A percentile compares a stretch with the other conserved stretches of the same genome.
Evolutionary conservation across 306 rosid genomes (phyloP).

Genomic region (Alnus glutinosa): DNA sequence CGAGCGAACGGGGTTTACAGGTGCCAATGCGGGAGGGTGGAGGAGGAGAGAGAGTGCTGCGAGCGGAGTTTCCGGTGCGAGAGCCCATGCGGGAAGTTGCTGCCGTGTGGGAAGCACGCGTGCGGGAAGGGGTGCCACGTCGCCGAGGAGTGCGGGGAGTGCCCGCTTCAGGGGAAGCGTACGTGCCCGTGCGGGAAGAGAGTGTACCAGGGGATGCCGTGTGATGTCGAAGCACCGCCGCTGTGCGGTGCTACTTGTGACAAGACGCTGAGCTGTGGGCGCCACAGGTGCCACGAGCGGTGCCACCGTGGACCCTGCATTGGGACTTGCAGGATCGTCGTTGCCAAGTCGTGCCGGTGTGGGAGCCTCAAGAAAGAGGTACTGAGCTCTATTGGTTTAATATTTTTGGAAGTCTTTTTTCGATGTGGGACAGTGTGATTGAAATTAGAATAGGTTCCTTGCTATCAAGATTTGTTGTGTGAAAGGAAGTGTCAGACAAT

Average conservation of each 20-base stretch:
- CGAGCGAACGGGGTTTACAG: conserved; percentile 37
- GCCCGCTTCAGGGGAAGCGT: conserved; percentile 82
- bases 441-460: conserved; percentile 84
- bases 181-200: conserved; percentile 88
- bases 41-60: conserved; percentile 75
- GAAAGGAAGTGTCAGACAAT: conserved; percentile 84
- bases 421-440: conserved; percentile 36
- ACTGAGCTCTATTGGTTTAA: background rate
- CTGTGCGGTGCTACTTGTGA: conserved; percentile 84
- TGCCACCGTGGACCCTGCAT: conserved; percentile 85
- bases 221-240: conserved; percentile 62
- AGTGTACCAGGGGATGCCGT: conserved; percentile 70
- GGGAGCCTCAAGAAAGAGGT: conserved; percentile 94
- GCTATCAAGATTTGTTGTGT: conserved; percentile 87
- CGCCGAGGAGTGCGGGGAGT: conserved; percentile 66
- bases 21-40: conserved; percentile 72
- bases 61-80: conserved; percentile 66
- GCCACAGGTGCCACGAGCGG: conserved; percentile 81
- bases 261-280: conserved; percentile 68
- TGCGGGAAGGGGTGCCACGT: conserved; percentile 78
- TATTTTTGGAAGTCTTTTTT: conserved; percentile 6
- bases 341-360: conserved; percentile 76
- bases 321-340: conserved; percentile 76
- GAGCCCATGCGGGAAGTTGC: conserved; percentile 54
- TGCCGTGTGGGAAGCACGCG: conserved; percentile 75